Base-by-base conservation (phyloP, 352 stramenopile genomes). In the Globisporangium viniferum region DNA sequence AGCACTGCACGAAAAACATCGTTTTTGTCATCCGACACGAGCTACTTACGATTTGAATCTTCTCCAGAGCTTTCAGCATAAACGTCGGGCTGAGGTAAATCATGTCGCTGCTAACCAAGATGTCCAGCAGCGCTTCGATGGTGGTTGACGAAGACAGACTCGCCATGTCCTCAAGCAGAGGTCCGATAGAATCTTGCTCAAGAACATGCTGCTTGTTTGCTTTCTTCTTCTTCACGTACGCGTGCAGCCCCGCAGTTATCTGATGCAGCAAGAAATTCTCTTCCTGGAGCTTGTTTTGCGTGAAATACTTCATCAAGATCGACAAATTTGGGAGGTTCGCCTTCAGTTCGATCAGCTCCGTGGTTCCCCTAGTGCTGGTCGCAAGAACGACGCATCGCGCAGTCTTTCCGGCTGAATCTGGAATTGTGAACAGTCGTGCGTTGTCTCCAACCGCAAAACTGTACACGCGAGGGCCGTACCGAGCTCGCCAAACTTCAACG, bases 201-300 rank as follows among this genome's bases (percentile, higher is more conserved):
- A 90, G 65, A 0, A 75, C 80, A 57, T 80, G 73, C 1, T 62
- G 59, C 2, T 68, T 55, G 54, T 88, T 72, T 0, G 64, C 55
- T 48, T 71, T 70, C 68, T 84, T 89, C 70, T 88, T 88, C 69
- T 89, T 92, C 24, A 86, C 84, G 44, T 84, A 90, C n/a, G 81
- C 75, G 62, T 91, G 84, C 15, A 95, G 75, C 2, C 76, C 75
- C 7, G 82, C 83, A 29, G 92, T 86, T 12, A 95, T 76, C 67
- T 95, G 88, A 27, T 95, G 86, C 57, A 95, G 65, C 35, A 92
- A 59, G 55, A 93, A 95, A n/a, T 90, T 91, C 57, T 95, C 88
- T 64, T 95, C 86, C 72, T 95, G 86, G 10, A 92, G 80, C 55
- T 92, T 92, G 65, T 93, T 93, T 59, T 95, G 81, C 9, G 83